Evolutionary conservation across 106 monocot species (phyloP).

Genomic region (Apostasia ramifera): DNA sequence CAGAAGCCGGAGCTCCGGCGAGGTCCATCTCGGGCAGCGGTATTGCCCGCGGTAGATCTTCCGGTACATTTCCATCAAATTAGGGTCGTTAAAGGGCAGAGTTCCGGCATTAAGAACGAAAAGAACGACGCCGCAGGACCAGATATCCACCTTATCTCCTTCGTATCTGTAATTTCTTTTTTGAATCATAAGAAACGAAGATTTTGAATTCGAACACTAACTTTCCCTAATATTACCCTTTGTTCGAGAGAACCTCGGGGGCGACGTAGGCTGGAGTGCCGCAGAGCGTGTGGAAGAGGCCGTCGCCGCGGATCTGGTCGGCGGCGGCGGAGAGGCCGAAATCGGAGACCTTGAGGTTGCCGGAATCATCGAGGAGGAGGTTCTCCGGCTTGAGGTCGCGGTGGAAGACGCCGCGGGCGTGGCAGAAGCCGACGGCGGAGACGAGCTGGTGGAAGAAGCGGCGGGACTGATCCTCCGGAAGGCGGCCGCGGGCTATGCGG

Average conservation of each 20-base stretch:
- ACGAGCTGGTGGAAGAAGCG: slow-evolving; percentile 31
- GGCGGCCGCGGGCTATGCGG: slow-evolving; percentile 18
- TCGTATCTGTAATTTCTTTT: not conserved
- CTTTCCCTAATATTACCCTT: not conserved
- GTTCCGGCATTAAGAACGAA: slow-evolving; percentile 32
- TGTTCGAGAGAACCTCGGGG: slow-evolving; percentile 22
- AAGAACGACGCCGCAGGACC: slow-evolving; percentile 41
- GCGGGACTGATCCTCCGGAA: slow-evolving; percentile 31
- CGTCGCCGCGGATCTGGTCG: slow-evolving; percentile 11
- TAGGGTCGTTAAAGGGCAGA: slow-evolving; percentile 27
- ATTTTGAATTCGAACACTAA: no score
- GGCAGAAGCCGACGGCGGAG: slow-evolving; percentile 41
- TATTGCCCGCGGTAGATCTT: slow-evolving; percentile 30
- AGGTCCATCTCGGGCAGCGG: slow-evolving; percentile 25
- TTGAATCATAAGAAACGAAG: no score
- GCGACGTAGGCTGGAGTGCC: slow-evolving; percentile 37
- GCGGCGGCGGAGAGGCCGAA: slow-evolving; percentile 24
- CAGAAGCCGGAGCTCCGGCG: slow-evolving; percentile 21
- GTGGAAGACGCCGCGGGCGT: slow-evolving; percentile 46
- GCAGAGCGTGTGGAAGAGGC: slow-evolving; percentile 30
- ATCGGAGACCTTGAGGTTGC: slow-evolving; percentile 28
- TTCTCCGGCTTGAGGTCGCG: slow-evolving; percentile 41
- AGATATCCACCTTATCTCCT: slow-evolving; percentile 23
- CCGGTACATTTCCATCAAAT: slow-evolving; percentile 23
- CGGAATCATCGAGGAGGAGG: slow-evolving; percentile 25